Evolutionary conservation across 1,284 basidiomycete genomes (phyloP), one percentile per base, ranked within the genome.

Genomic region (Anthracocystis setariae): DNA sequence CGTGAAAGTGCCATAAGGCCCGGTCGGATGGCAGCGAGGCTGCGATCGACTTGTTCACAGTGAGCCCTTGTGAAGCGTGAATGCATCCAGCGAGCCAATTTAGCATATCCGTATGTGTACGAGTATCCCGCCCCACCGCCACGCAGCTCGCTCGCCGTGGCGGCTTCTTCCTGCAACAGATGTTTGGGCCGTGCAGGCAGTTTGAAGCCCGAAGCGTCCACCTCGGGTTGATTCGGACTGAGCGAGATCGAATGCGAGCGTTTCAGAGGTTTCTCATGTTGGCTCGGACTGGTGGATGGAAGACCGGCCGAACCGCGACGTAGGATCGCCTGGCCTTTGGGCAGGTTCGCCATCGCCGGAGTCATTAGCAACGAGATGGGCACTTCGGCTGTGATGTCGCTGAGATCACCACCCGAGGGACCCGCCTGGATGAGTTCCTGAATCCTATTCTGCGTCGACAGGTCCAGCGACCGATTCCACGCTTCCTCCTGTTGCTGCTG

Each of bases 21-120:
- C 39, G 65, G 72, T 15, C 72, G 72, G 10, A 71, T 53, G 3
- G 52, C 35, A 0, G 43, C 53, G 7, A 74, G 63, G 10, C 44
- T 48, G 4, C 46, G 62, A 21, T 74, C 71, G 17, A 74, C 65
- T 21, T 42, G n/a, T 45, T 66, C 62, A 62, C 66, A 63, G 23
- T 39, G 50, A 27, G 47, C 56, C 21, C 59, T 54, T 3, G 66
- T 56, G 43, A 40, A 74, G 7, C 66, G 61, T 2, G 62, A 63
- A 20, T 74, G 61, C 66, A 74, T 74, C 71, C 71, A 74, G 13
- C 61, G 52, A 0, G 71, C 71, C 2, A 74, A 42, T 37, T 74
- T 74, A 55, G 71, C 71, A 25, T 70, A 74, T 8, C 71, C 71
- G 39, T 65, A 74, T 9, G 71, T 70, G 49, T 70, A 74, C 8